Conservation (phyloP, 371 early-diverging fungal genomes). For the Fennellomyces sp. region DNA sequence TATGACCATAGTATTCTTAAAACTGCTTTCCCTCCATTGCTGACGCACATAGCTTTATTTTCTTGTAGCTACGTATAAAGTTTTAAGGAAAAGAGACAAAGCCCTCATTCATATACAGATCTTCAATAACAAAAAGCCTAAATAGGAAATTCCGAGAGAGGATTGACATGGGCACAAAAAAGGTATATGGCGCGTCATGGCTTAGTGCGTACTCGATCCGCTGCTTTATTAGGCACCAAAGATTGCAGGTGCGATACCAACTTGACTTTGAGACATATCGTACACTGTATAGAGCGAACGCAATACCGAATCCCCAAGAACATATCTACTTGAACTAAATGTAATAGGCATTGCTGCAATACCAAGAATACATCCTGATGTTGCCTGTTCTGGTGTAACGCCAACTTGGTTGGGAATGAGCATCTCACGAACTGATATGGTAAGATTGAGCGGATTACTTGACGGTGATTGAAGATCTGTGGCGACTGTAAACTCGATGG, state of each 20-base stretch:
- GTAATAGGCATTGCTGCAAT: slow-evolving; percentile 30
- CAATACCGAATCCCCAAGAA: slow-evolving; percentile 44
- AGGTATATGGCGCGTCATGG: too few relatives aligned
- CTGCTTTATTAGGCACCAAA: not conserved
- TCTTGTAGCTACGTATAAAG: too few relatives aligned
- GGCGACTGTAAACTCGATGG: slow-evolving; percentile 3
- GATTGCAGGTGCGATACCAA: slow-evolving; percentile 43
- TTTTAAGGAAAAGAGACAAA: too few relatives aligned
- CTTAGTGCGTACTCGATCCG: too few relatives aligned
- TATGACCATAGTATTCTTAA: too few relatives aligned
- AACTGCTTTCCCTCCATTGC: too few relatives aligned
- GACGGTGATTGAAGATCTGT: slow-evolving; percentile 2
- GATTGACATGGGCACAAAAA: too few relatives aligned
- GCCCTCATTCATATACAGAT: too few relatives aligned
- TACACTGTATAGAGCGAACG: slow-evolving; percentile 45
- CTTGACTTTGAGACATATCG: slow-evolving; percentile 40
- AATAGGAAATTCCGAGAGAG: too few relatives aligned
- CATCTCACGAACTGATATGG: slow-evolving; percentile 35
- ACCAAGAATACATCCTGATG: slow-evolving; percentile 40
- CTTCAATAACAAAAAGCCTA: too few relatives aligned
- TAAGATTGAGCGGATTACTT: slow-evolving; percentile 22
- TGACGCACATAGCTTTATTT: too few relatives aligned
- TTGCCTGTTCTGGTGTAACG: slow-evolving; percentile 20
- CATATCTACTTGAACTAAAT: slow-evolving; percentile 25
- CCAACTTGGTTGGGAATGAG: slow-evolving; percentile 42